phyloP scores from a whole-genome alignment of 2,329 filamentous ascomycete genomes.

The Colletotrichum karsti region DNA sequence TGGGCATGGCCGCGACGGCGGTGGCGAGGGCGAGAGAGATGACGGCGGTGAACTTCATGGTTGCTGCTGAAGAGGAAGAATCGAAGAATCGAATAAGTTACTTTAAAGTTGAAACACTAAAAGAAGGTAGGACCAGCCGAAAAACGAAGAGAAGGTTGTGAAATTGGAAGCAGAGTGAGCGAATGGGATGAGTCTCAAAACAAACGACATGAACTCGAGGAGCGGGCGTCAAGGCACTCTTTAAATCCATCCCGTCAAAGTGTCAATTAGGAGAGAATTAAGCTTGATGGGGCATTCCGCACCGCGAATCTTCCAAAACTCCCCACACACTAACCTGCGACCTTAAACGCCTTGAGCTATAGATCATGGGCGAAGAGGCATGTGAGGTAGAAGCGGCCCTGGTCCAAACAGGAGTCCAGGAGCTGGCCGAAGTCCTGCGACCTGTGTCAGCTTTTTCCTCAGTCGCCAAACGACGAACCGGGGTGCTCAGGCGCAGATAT shows the following conservation, averaged over 20 bases:
- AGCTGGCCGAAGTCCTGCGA: conserved; percentile 8
- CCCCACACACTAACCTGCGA: conserved; percentile 6
- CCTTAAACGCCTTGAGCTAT: background rate
- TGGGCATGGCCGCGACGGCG: conserved; percentile 30
- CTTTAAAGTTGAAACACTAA: background rate
- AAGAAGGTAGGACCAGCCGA: conserved; percentile 15
- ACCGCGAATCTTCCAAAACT: background rate
- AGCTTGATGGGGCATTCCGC: conserved; percentile 21
- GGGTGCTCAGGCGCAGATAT: background rate
- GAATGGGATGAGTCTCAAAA: conserved; percentile 4
- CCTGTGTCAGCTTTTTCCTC: conserved; percentile 4
- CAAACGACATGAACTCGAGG: background rate
- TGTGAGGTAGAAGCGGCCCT: conserved; percentile 2
- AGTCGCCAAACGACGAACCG: background rate
- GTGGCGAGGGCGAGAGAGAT: conserved; percentile 31
- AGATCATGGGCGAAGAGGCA: background rate
- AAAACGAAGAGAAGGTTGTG: conserved; percentile 11
- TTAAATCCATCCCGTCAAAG: background rate
- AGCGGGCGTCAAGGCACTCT: background rate
- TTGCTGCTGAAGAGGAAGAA: background rate
- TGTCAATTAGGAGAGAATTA: background rate
- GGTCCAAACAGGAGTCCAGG: conserved; percentile 19
- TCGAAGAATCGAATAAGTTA: background rate
- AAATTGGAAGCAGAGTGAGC: conserved; percentile 2
- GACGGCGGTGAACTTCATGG: conserved; percentile 34